Base-by-base conservation (phyloP, 2,329 filamentous ascomycete species). In the Colletotrichum spinosum region DNA sequence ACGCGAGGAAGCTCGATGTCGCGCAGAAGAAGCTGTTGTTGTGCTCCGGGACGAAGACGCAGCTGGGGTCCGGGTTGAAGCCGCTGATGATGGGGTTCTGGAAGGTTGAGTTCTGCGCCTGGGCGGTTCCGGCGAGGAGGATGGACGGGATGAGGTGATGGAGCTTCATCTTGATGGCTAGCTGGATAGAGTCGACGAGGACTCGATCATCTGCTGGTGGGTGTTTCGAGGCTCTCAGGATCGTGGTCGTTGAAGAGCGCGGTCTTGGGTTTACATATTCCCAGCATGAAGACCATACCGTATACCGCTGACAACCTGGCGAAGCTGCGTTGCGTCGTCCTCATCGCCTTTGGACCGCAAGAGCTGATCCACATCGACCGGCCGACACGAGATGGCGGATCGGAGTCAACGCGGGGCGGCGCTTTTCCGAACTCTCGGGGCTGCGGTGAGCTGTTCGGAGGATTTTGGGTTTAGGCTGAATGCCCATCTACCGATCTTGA, bases 1-100 rank as follows among this genome's bases (percentile, higher is more conserved):
- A 86, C 1, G 78, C 76, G 57, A 82, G 80, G 68, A 86, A 87
- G 1, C 81, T 84, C 0, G 84, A 86, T 0, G 81, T 82, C 2
- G 79, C 81, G 67, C 82, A 85, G 71, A 83, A 85, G 69, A 84
- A 85, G 6, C 78, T 82, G n/a, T 79, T 76, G 39, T 81, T 71
- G 9, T 72, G 68, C 13, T 80, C 72, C 8, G 72, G 69, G 17
- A 82, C 72, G 53, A 78, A 77, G n/a, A 79, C 75, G 51, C 81
- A 82, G 6, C 77, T 80, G 0, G 83, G 83, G 69, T 85, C 83
- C 0, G 83, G 80, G 68, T 84, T 79, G 73, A 80, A 84, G 6
- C 83, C 83, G 4, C 83, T 80, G 4, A 86, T 73, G 6, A 84
- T 77, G 0, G 83, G 83, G 70, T 85, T 85, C 44, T 70, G 56